These are phyloP conservation scores for Arthroderma sp. DNA, from an alignment of 2,329 filamentous ascomycete species.

Conservation along the genomic window DNA sequence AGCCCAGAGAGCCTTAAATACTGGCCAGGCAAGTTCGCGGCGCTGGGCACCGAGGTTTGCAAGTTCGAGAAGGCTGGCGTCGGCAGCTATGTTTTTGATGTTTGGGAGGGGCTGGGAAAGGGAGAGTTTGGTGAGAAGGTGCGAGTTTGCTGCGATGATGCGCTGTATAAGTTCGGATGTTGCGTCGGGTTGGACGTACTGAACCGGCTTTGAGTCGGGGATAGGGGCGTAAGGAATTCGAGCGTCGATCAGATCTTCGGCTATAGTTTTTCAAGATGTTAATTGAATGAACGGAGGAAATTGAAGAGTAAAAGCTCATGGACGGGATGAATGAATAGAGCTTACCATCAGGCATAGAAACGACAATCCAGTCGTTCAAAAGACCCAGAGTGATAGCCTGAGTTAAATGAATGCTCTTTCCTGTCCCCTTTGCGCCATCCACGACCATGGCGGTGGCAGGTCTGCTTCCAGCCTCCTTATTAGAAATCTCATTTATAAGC, in stretches of 20 bases:
- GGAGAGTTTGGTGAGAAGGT: conserved; percentile 44
- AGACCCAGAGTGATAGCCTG: conserved; percentile 75
- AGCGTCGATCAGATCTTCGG: conserved; percentile 66
- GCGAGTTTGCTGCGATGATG: conserved; percentile 58
- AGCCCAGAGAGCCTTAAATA: conserved; percentile 67
- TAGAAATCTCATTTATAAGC: conserved; percentile 37
- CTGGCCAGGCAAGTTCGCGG: conserved; percentile 62
- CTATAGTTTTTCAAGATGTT: conserved; percentile 30
- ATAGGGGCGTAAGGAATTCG: conserved; percentile 68
- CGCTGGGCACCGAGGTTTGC: conserved; percentile 58
- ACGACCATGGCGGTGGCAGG: conserved; percentile 46
- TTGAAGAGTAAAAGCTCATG: neutral
- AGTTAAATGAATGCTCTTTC: conserved; percentile 76
- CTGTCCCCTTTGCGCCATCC: conserved; percentile 58
- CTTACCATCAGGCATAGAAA: conserved; percentile 79
- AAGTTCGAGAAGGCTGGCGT: conserved; percentile 53
- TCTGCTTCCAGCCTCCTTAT: conserved; percentile 20
- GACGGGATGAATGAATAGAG: conserved; percentile 1
- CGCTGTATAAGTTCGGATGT: conserved; percentile 59
- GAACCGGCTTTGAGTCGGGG: conserved; percentile 37
- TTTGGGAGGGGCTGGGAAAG: conserved; percentile 43
- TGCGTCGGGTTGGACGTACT: conserved; percentile 69
- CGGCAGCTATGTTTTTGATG: conserved; percentile 45
- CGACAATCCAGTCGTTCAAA: conserved; percentile 73
- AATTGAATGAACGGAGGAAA: neutral